phyloP scores from a whole-genome alignment of 495 filamentous ascomycete species.

The Lasiosphaeriaceae sp. region DNA sequence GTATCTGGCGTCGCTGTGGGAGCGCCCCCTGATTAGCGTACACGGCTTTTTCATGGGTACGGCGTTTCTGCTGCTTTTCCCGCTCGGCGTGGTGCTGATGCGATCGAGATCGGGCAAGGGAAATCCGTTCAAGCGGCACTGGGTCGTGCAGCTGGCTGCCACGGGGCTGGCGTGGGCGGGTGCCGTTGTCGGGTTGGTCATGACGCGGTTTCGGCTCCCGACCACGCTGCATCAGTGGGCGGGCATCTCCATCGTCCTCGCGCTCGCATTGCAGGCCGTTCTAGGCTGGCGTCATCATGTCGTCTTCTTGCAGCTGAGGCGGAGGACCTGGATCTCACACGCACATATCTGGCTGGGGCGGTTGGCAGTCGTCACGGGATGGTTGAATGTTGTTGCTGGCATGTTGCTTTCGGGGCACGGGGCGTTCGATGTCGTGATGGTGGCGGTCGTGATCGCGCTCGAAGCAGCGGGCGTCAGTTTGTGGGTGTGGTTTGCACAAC shows the following conservation, averaged over 20 bases:
- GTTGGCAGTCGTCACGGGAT: constrained; percentile 15
- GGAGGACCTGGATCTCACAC: constrained; percentile 26
- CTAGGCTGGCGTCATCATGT: constrained; percentile 32
- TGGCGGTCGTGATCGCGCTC: constrained; percentile 1
- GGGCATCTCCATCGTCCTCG: constrained; percentile 11
- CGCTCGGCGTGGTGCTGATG: constrained; percentile 18
- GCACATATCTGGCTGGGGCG: constrained; percentile 26
- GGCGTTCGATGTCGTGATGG: neutral
- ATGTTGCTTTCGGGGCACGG: constrained; percentile 18
- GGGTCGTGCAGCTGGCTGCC: constrained; percentile 21
- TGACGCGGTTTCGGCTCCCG: constrained; percentile 10
- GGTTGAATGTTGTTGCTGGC: constrained; percentile 24
- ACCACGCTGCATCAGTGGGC: constrained; percentile 22
- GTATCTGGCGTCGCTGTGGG: constrained; percentile 7
- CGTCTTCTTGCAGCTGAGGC: constrained; percentile 18
- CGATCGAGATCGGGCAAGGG: constrained; percentile 3
- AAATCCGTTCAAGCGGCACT: constrained; percentile 24
- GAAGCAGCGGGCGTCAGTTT: constrained; percentile 11
- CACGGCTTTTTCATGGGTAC: constrained; percentile 22
- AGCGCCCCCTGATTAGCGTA: constrained; percentile 8
- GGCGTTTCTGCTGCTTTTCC: constrained; percentile 20
- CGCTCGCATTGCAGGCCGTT: constrained; percentile 17
- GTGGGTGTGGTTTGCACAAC: constrained; percentile 15
- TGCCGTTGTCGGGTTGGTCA: constrained; percentile 12
- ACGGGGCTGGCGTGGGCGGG: constrained; percentile 12